Evolutionary conservation across 2,329 filamentous ascomycete genomes (phyloP).

Genomic region (Cladorrhinum sp.): DNA sequence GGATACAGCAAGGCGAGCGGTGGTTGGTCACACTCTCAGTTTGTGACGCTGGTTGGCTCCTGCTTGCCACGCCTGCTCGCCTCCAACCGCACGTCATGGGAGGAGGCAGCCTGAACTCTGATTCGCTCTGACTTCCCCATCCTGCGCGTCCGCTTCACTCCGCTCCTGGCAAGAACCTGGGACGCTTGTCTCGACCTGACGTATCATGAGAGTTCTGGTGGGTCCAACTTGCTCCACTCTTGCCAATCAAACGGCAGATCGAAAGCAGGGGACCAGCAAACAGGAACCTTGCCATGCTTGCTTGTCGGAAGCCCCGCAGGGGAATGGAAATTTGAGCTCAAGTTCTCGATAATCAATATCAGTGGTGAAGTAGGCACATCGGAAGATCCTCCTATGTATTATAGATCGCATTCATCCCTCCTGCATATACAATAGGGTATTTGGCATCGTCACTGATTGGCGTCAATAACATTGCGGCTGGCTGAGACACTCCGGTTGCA

Average conservation of each 20-base stretch:
- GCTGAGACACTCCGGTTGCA: background rate
- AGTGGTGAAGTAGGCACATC: background rate
- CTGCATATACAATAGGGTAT: background rate
- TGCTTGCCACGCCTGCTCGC: conserved; percentile 12
- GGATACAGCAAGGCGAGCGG: conserved; percentile 8
- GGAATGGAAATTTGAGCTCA: too few species aligned
- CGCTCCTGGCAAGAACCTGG: background rate
- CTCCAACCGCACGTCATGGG: conserved; percentile 25
- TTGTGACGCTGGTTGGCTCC: conserved; percentile 17
- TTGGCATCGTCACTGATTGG: background rate
- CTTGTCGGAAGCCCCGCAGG: background rate
- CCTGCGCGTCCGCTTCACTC: background rate
- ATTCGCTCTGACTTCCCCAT: conserved; percentile 9
- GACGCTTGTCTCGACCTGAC: conserved; percentile 9
- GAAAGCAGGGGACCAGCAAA: background rate
- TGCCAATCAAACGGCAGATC: conserved; percentile 6
- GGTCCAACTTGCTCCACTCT: background rate
- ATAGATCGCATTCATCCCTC: background rate
- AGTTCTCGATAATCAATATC: too few species aligned
- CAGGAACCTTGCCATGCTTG: background rate
- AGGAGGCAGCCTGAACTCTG: conserved; percentile 11
- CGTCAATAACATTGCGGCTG: background rate
- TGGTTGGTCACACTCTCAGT: conserved; percentile 5
- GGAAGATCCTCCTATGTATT: background rate
- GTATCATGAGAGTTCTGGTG: conserved; percentile 16